Evolutionary conservation across 176 grass and related monocot species (phyloP), one percentile per base, ranked within the genome.

Genomic region (Panicum miliaceum): DNA sequence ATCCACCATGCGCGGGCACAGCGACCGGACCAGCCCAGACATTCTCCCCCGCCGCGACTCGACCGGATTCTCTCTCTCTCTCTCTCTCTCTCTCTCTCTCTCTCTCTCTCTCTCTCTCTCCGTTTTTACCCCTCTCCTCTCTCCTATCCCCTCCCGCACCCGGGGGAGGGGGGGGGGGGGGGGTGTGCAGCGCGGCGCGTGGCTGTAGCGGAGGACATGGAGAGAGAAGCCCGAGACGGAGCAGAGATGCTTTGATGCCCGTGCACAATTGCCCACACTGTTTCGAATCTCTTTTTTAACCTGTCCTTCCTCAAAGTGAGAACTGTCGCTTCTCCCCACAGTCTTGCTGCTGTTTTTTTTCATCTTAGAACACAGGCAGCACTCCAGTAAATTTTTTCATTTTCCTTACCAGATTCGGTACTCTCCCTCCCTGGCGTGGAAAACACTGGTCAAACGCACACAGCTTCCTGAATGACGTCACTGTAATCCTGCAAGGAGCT

Each of bases 251-350:
- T 8, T 83, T 37, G 89, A 34, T 79, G 57, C 11, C 51, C 75
- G 89, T 75, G 89, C 89, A 58, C 46, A 64, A 57, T 57, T 61
- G 67, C 81, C 77, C 71, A 18, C 82, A 51, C 79, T 86, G 88
- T 90, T 77, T 65, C 72, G 78, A 73, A 90, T 68, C 69, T 18
- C 71, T 83, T 74, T 73, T 86, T 73, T 82, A 59, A 25, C 38
- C 80, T 87, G 84, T 75, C 51, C 68, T 82, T 75, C 75, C 84
- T 90, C 84, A 90, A 90, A 90, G 80, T 86, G 88, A 77, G 83
- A 75, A 67, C 75, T 66, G 52, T 68, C 51, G 58, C 52, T 41
- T n/a, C 75, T 43, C 15, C 38, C 62, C 50, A 27, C 29, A 26
- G 41, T 32, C 8, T 6, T 27, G 20, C 35, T 42, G 11, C 29